Base-by-base conservation (phyloP, 805 yeast species). In the Peterozyma toletana region DNA sequence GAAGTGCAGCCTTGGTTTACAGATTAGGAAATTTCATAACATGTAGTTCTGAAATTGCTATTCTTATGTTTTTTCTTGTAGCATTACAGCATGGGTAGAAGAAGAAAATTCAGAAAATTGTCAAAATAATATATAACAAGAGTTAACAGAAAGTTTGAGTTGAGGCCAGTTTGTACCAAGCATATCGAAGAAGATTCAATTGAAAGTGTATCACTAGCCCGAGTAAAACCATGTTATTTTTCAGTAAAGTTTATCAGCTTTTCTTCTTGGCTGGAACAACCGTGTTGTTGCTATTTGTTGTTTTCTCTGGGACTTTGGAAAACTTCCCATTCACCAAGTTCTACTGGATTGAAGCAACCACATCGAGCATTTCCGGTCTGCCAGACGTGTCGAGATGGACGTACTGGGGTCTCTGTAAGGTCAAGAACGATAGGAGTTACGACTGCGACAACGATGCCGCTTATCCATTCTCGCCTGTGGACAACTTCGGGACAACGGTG, bases 341-440 rank as follows among this genome's bases (percentile, higher is more conserved):
- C 54, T 85, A 80, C 63, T 81, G 88, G 87, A 56, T 85, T 33
- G 67, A 75, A 59, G 90, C 81, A 40, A 82, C 83, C 56, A 84
- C 91, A 40, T 63, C 78, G 2, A 58, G 58, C 38, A 77, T 83
- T 45, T 48, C 67, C 3, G 59, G 68, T 37, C 83, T 84, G 7
- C 60, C 68, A 17, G 60, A 59, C 33, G 54, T 67, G 40, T 67
- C 87, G n/a, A 78, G 86, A 54, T 85, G 90, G 90, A 83, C 90
- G 2, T 83, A 78, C 67, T 85, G 91, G 91, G 90, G 91, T 52
- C 72, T 83, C 38, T 80, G 87, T 60, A 67, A 67, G 40, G 68
- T 68, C 42, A 42, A 39, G 31, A 51, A 50, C 2, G 35, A 53
- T 29, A 43, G 47, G 39, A 71, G 62, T 46, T 58, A 63, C 46